Evolutionary conservation across 2,329 filamentous ascomycete species (phyloP).

Genomic region (Rasamsonia emersonii): DNA sequence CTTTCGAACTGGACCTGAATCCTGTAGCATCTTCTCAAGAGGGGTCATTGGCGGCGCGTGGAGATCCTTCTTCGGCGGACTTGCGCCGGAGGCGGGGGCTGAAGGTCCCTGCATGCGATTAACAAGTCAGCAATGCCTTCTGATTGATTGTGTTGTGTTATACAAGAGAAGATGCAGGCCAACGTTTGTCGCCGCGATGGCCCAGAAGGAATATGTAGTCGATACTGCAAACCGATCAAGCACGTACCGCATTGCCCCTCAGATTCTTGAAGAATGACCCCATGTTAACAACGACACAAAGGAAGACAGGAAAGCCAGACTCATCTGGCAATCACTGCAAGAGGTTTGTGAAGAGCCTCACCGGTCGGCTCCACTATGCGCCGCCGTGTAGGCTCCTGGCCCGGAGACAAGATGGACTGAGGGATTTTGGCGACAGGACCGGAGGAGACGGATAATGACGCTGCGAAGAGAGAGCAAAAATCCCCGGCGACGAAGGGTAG

Average conservation of each 20-base stretch:
- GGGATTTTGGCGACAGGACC: too few relatives aligned
- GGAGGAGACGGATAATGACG: too few relatives aligned
- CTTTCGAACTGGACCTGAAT: constrained; percentile 67
- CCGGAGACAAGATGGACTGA: too few relatives aligned
- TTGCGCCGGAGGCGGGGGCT: constrained; percentile 36
- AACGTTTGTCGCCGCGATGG: constrained; percentile 10
- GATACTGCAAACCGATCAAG: neutral
- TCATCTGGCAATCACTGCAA: constrained; percentile 19
- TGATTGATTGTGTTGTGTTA: too few relatives aligned
- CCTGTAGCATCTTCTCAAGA: constrained; percentile 67
- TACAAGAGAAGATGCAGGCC: too few relatives aligned
- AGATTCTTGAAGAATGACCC: constrained; percentile 33
- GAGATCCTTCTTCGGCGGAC: constrained; percentile 51
- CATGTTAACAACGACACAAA: constrained; percentile 23
- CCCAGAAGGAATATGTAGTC: constrained; percentile 1
- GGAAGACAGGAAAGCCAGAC: constrained; percentile 14
- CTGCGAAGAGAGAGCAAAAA: too few relatives aligned
- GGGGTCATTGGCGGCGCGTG: constrained; percentile 49
- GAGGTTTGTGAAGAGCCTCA: too few relatives aligned
- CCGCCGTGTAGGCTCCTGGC: too few relatives aligned
- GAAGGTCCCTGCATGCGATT: constrained; percentile 34
- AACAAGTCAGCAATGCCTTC: constrained; percentile 2
- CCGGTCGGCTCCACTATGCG: too few relatives aligned
- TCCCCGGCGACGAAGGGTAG: too few relatives aligned
- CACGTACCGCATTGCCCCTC: constrained; percentile 30